phyloP scores from a whole-genome alignment of 78 protist genomes.

The slime mould (Dictyostelium discoideum) region DNA sequence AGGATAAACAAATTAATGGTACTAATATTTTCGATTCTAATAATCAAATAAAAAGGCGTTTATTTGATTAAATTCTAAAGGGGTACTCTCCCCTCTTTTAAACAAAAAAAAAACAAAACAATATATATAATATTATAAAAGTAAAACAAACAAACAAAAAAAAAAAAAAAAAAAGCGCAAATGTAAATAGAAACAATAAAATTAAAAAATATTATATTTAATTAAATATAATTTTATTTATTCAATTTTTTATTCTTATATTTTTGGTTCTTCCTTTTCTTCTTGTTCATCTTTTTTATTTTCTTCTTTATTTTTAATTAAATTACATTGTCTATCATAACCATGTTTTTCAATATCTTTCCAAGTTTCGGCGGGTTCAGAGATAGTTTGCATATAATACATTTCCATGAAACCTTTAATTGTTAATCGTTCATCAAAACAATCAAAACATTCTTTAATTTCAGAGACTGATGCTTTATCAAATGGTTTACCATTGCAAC shows the following conservation, averaged over 20 bases:
- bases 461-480: conserved; percentile 14
- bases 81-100: neutral
- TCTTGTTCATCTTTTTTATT: neutral
- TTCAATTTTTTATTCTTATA: neutral
- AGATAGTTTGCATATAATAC: conserved; percentile 57
- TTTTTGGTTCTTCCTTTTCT: neutral
- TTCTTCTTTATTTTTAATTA: neutral
- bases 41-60: conserved; percentile 37
- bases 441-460: conserved; percentile 25
- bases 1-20: neutral
- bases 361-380: conserved; percentile 68
- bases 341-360: conserved; percentile 54
- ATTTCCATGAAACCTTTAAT: conserved; percentile 58
- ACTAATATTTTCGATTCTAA: neutral
- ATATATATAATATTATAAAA: neutral
- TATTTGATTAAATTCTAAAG: neutral
- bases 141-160: neutral
- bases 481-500: conserved; percentile 63
- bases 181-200: neutral
- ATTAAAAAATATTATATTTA: neutral
- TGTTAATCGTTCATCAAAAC: conserved; percentile 28
- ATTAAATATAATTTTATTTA: neutral
- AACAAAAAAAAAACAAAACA: no score
- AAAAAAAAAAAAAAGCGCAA: neutral
- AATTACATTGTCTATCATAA: conserved; percentile 17